Base-by-base conservation (phyloP, 345 rosid genomes). In the Eucalyptus curtisii region DNA sequence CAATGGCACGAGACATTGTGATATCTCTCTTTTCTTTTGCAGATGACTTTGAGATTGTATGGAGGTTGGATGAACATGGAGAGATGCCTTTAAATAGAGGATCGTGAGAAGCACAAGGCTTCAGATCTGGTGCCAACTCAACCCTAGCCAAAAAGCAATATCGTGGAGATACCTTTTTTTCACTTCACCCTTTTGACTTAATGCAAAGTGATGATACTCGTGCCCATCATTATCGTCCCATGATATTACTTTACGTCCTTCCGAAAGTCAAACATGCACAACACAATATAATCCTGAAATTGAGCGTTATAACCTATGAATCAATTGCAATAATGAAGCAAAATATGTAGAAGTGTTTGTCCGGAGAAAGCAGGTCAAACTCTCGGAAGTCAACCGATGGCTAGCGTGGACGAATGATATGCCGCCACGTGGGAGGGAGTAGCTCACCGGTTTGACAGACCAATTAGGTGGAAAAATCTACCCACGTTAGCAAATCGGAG, bases 141-240 rank as follows among this genome's bases (percentile, higher is more conserved):
- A 37, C 55, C 33, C 47, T 87, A 64, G 81, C 33, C 27, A 25
- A 16, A 30, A 24, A 44, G 88, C 49, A 30, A 80, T 4, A 86
- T 33, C 37, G 86, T 49, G 87, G 86, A 88, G 61, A 86, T 80
- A 88, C 57, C 84, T 49, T 66, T 31, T 80, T 31, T 88, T 53
- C 92, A 71, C 82, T 37, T 71, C 27, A 37, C 14, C 45, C 53
- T 92, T 92, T 89, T 91, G 87, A 88, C 89, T 7, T 22, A 50
- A 40, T 55, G 90, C 88, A 91, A 50, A 88, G 84, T 33, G 91
- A 49, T 85, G 86, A 91, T 86, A 91, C 94, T 92, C 96, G 96
- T 94, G 96, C 91, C 68, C 88, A 85, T 88, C 94, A 87, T 92
- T 68, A 92, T 92, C n/a, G 13, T 81, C 90, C 86, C 82, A 42